Conservation (phyloP, 1,284 basidiomycete genomes). For the Coriolopsis trogii region DNA sequence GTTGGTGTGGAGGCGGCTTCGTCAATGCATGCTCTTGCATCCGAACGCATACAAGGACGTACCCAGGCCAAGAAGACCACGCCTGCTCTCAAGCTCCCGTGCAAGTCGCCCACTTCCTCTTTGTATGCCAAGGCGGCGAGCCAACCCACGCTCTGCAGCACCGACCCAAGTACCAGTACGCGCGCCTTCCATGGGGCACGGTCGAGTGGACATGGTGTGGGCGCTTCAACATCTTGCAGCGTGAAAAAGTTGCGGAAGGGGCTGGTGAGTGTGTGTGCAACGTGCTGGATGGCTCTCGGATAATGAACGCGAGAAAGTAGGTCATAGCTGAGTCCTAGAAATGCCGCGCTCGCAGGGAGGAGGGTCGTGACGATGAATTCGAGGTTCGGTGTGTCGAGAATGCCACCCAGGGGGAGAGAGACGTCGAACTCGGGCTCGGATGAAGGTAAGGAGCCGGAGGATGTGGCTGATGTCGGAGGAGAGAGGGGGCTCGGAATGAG, state of each 20-base stretch:
- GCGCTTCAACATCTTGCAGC: conserved; percentile 51
- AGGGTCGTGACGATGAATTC: conserved; percentile 31
- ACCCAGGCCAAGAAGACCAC: conserved; percentile 33
- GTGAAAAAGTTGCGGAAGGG: conserved; percentile 58
- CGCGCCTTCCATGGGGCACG: conserved; percentile 38
- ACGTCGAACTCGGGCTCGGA: neutral
- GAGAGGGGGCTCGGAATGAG: neutral
- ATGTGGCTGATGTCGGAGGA: neutral
- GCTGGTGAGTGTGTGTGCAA: conserved; percentile 35
- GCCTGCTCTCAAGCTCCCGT: conserved; percentile 17
- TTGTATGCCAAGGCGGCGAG: conserved; percentile 39
- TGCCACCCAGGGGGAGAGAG: conserved; percentile 2
- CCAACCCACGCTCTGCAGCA: conserved; percentile 37
- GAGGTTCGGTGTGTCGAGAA: conserved; percentile 17
- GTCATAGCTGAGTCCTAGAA: conserved; percentile 37
- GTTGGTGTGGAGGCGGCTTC: too few species aligned
- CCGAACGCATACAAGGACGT: conserved; percentile 6
- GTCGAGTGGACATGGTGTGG: conserved; percentile 32
- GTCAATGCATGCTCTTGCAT: neutral
- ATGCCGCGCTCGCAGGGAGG: conserved; percentile 38
- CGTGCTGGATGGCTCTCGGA: conserved; percentile 34
- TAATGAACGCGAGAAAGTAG: conserved; percentile 29
- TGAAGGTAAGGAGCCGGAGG: neutral
- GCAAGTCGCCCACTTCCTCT: conserved; percentile 29
- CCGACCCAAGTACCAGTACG: conserved; percentile 39